These are phyloP conservation scores for Kurtzmaniella cleridarum DNA, from an alignment of 805 yeast species.

Conservation along the genomic window DNA sequence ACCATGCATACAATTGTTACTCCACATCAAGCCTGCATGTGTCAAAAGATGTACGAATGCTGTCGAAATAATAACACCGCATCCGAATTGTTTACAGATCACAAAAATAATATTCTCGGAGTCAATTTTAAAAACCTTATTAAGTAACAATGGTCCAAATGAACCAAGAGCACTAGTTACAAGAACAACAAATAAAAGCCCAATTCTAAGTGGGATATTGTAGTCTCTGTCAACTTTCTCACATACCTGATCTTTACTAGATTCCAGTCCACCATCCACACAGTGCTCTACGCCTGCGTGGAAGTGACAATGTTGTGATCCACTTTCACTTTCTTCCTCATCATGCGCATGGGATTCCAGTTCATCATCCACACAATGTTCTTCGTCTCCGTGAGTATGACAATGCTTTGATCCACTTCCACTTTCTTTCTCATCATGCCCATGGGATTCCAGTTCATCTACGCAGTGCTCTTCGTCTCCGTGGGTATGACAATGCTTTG, in stretches of 20 bases:
- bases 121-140: conserved; percentile 12
- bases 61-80: conserved; percentile 27
- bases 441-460: too few relatives aligned
- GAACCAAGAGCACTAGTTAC: conserved; percentile 29
- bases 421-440: too few relatives aligned
- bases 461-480: conserved; percentile 14
- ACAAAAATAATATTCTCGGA: conserved; percentile 10
- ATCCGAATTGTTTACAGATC: conserved; percentile 21
- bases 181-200: conserved; percentile 29
- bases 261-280: conserved; percentile 9
- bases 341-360: conserved; percentile 1
- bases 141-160: conserved; percentile 25
- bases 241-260: conserved; percentile 8
- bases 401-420: too few relatives aligned
- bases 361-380: neutral
- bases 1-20: conserved; percentile 16
- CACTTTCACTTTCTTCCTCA: neutral
- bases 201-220: conserved; percentile 22
- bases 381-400: neutral
- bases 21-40: conserved; percentile 23
- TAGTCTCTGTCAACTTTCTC: conserved; percentile 22
- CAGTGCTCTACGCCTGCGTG: conserved; percentile 32
- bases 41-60: conserved; percentile 28
- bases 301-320: conserved; percentile 19
- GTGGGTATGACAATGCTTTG: conserved; percentile 21